phyloP scores from a whole-genome alignment of 371 early-diverging fungal species.

The Rhizopus stolonifer region DNA sequence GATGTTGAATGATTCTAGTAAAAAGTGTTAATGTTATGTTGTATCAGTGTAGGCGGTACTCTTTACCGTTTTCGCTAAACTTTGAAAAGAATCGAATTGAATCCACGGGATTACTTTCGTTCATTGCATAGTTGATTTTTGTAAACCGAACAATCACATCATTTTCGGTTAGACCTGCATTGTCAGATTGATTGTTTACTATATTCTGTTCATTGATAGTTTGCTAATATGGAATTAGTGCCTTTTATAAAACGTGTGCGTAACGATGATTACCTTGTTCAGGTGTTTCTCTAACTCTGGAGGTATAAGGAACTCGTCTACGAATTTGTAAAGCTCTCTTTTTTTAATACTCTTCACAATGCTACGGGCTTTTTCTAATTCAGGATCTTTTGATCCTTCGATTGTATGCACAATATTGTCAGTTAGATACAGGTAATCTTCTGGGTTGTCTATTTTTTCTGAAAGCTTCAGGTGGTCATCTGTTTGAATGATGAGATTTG shows the following conservation, averaged over 20 bases:
- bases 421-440: slow-evolving; percentile 75
- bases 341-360: slow-evolving; percentile 74
- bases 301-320: slow-evolving; percentile 81
- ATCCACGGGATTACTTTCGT: slow-evolving; percentile 84
- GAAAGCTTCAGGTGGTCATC: slow-evolving; percentile 75
- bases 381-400: slow-evolving; percentile 63
- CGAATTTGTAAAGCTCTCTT: slow-evolving; percentile 86
- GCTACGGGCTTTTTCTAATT: slow-evolving; percentile 62
- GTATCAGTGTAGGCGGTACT: background rate
- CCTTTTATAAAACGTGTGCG: background rate
- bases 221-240: slow-evolving; percentile 22
- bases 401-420: slow-evolving; percentile 88
- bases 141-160: slow-evolving; percentile 78
- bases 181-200: slow-evolving; percentile 53
- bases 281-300: slow-evolving; percentile 44
- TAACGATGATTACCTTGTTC: slow-evolving; percentile 34
- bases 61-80: slow-evolving; percentile 51
- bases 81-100: slow-evolving; percentile 80
- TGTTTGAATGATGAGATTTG: slow-evolving; percentile 4
- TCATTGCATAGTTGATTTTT: slow-evolving; percentile 81
- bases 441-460: slow-evolving; percentile 63
- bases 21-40: background rate
- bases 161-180: slow-evolving; percentile 50
- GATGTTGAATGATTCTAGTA: slow-evolving; percentile 61
- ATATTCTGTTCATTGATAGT: slow-evolving; percentile 58